Evolutionary conservation across 1,284 basidiomycete species (phyloP).

Genomic region (Malassezia sp.): DNA sequence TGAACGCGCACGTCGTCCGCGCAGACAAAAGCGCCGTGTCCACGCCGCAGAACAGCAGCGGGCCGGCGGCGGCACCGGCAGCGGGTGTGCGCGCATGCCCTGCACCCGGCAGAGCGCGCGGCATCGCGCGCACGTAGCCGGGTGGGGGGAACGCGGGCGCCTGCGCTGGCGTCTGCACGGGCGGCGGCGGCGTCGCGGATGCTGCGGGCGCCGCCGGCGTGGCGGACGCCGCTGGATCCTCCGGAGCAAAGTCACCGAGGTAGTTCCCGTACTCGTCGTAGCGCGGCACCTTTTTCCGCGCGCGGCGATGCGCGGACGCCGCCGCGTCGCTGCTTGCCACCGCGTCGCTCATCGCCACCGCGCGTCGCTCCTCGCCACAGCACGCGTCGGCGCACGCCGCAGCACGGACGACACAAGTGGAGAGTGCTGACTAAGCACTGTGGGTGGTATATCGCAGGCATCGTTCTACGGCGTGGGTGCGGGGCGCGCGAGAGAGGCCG

Average conservation of each 20-base stretch:
- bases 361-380: too few species aligned
- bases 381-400: too few species aligned
- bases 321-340: too few species aligned
- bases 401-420: slow-evolving; percentile 3
- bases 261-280: slow-evolving; percentile 18
- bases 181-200: not conserved
- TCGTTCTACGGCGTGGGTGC: slow-evolving; percentile 7
- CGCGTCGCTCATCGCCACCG: slow-evolving; percentile 8
- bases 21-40: slow-evolving; percentile 1
- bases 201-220: not conserved
- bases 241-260: slow-evolving; percentile 9
- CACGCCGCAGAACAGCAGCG: slow-evolving; percentile 1
- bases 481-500: slow-evolving; percentile 1
- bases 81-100: not conserved
- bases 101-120: not conserved
- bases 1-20: slow-evolving; percentile 1
- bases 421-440: slow-evolving; percentile 1
- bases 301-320: not conserved
- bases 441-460: too few species aligned
- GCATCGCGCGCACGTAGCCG: not conserved
- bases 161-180: not conserved
- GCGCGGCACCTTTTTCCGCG: slow-evolving; percentile 10
- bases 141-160: not conserved
- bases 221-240: not conserved
- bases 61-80: not conserved